Evolutionary conservation across 805 yeast species (phyloP), one percentile per base, ranked within the genome.

Genomic region (Candida boidinii): DNA sequence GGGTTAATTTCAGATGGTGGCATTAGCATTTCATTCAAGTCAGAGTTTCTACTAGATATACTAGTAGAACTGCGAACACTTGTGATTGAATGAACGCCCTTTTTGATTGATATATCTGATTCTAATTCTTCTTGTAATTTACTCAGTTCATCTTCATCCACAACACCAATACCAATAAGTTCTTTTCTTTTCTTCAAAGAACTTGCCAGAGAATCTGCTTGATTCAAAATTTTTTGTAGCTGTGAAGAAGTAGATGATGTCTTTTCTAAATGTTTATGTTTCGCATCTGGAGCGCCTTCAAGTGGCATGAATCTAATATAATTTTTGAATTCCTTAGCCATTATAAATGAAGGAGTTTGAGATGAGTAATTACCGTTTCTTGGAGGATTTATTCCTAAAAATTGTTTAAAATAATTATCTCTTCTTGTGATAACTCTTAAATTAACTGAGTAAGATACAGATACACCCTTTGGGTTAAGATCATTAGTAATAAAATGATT

Each of bases 401-500:
- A 48, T 30, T 43, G 38, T 34, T 49, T 48, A 28, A 47, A 47
- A 13, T 27, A 25, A 8, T 56, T 54, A 13, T 56, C 52, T 2
- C 55, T 53, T 36, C 62, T 58, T 31, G 76, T 80, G 17, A 76
- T 68, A 29, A 74, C 55, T 35, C 67, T 66, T n/a, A 75, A 73
- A 37, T 70, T 75, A 14, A 76, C 58, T 3, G 70, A 58, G 44
- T 75, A 75, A 19, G 68, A 56, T 12, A 74, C 51, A 26, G 76
- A 68, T 17, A 45, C 43, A 15, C 52, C 67, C 37, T 54, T 60
- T 20, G 54, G 51, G 7, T 62, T 45, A 28, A 63, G 52, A 51
- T 76, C 83, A 10, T 53, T 55, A 3, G 72, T 66, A 35, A 66
- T 49, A 4, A 76, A 50, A 2, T 82, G 81, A 0, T 74, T 62